Percentiles rank a stretch among this genome's conserved stretches.
Evolutionary conservation across 2,329 filamentous ascomycete genomes (phyloP).

Genomic region (Pseudofabraea citricarpa): DNA sequence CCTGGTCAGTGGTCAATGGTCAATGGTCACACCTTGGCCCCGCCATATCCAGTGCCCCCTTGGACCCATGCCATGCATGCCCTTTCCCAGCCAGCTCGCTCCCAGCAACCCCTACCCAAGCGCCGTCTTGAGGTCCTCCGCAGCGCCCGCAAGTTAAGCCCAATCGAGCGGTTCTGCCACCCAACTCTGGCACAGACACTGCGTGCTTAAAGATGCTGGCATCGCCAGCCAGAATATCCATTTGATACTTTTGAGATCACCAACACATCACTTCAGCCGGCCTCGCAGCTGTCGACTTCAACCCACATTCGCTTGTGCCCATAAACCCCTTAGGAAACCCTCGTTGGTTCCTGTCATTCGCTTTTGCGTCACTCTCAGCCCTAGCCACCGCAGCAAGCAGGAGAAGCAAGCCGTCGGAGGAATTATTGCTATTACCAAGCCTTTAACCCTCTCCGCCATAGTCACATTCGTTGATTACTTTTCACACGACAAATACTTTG

Average conservation of each 20-base stretch:
- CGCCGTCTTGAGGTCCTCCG: constrained; percentile 6
- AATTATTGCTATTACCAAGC: too few species aligned
- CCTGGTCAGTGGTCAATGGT: too few species aligned
- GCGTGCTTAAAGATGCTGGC: constrained; percentile 21
- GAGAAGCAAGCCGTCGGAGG: constrained; percentile 23
- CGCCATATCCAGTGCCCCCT: not conserved
- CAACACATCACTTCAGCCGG: constrained; percentile 6
- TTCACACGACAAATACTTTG: constrained; percentile 6
- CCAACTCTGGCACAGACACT: constrained; percentile 10
- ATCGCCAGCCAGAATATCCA: constrained; percentile 21
- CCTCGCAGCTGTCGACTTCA: constrained; percentile 10
- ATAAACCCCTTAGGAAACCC: constrained; percentile 55
- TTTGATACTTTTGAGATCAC: constrained; percentile 12
- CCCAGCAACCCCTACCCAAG: constrained; percentile 2
- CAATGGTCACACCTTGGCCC: not conserved
- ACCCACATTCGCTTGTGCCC: constrained; percentile 27
- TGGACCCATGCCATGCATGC: too few species aligned
- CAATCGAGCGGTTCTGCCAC: constrained; percentile 18
- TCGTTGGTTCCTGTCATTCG: constrained; percentile 73
- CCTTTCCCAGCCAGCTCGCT: not conserved
- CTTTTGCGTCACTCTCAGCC: constrained; percentile 39
- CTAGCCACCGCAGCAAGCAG: constrained; percentile 7
- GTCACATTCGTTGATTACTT: constrained; percentile 12
- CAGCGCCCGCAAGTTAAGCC: constrained; percentile 10
- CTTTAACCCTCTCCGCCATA: too few species aligned